Evolutionary conservation across 148 eudicot genomes (phyloP).

Genomic region (Hydrangea macrophylla): DNA sequence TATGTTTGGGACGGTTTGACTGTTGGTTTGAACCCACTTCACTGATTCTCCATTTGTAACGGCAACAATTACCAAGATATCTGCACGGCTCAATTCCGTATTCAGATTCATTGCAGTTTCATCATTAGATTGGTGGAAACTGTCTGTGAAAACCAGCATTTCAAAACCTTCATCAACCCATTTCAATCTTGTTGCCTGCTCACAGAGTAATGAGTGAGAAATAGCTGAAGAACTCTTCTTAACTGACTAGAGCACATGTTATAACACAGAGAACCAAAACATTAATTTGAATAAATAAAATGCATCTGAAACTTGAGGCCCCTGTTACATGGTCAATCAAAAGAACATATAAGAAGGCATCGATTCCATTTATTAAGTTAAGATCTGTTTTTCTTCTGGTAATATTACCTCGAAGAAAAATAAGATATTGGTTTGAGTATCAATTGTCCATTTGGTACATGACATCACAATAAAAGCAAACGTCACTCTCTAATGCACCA

Average conservation of each 20-base stretch:
- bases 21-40: conserved; percentile 47
- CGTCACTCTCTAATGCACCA: too few relatives aligned
- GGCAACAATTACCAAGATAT: conserved; percentile 67
- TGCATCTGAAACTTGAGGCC: too few relatives aligned
- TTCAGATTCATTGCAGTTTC: conserved; percentile 26
- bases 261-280: too few relatives aligned
- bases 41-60: conserved; percentile 61
- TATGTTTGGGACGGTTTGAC: conserved; percentile 51
- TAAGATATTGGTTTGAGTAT: too few relatives aligned
- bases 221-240: neutral
- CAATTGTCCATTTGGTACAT: too few relatives aligned
- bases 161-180: conserved; percentile 83
- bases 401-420: too few relatives aligned
- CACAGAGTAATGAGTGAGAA: neutral
- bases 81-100: conserved; percentile 38
- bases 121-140: conserved; percentile 16
- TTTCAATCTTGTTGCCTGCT: conserved; percentile 71
- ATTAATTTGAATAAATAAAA: too few relatives aligned
- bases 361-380: too few relatives aligned
- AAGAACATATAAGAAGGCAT: too few relatives aligned
- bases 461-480: too few relatives aligned
- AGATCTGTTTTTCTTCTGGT: too few relatives aligned
- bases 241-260: neutral
- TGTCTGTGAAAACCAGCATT: conserved; percentile 71
- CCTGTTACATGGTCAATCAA: too few relatives aligned